Evolutionary conservation across 2,329 filamentous ascomycete genomes (phyloP).

Genomic region (Paracorniculantispora psalliotae): DNA sequence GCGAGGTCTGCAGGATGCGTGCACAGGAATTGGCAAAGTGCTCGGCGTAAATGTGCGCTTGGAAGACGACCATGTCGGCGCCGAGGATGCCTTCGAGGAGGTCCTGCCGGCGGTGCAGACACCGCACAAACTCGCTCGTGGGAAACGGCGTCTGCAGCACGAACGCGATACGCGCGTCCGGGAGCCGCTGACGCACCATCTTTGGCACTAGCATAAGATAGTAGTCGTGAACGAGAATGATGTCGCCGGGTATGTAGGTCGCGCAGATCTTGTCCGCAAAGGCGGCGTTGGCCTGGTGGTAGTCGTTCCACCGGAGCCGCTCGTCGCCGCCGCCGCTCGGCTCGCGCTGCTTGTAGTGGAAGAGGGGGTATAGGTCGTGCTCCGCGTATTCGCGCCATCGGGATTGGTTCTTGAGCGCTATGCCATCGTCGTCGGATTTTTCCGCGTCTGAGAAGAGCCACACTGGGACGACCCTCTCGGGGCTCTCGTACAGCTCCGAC

Average conservation of each 20-base stretch:
- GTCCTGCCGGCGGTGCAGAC: conserved; percentile 81
- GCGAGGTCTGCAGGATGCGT: conserved; percentile 78
- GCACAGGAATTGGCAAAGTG: conserved; percentile 95
- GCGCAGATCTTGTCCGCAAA: conserved; percentile 87
- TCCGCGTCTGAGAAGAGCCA: conserved; percentile 81
- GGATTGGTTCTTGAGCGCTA: conserved; percentile 72
- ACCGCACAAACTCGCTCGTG: conserved; percentile 91
- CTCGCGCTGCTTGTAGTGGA: conserved; percentile 94
- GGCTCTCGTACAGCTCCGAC: conserved; percentile 63
- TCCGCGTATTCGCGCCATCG: conserved; percentile 89
- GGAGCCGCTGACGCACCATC: conserved; percentile 77
- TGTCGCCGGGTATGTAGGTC: conserved; percentile 84
- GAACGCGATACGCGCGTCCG: conserved; percentile 89
- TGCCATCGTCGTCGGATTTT: conserved; percentile 55
- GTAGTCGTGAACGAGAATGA: conserved; percentile 91
- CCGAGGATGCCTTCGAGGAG: conserved; percentile 84
- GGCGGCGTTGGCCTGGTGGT: conserved; percentile 83
- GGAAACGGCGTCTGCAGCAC: conserved; percentile 93
- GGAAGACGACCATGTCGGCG: conserved; percentile 89
- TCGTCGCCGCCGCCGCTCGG: conserved; percentile 81
- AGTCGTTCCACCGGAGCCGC: conserved; percentile 83
- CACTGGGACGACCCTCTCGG: conserved; percentile 74
- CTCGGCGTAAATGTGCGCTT: conserved; percentile 89
- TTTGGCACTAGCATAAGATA: conserved; percentile 85
- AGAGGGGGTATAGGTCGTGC: conserved; percentile 83